Conservation (phyloP, 176 grass and related monocot species). For the Eleusine indica region DNA sequence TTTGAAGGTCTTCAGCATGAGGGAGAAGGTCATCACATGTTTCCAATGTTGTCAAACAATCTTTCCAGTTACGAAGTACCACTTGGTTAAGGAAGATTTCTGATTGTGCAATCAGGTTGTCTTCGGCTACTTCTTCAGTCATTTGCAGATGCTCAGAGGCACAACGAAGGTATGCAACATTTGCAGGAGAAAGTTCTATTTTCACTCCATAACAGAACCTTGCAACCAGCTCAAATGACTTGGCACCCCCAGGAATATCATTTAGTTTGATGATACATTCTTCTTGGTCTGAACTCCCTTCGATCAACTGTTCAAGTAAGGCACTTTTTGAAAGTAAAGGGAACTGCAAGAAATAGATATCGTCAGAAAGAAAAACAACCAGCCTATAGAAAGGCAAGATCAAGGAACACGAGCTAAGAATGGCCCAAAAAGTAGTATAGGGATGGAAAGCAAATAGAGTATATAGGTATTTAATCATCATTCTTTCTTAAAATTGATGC, state of each 20-base stretch:
- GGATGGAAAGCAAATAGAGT: neutral
- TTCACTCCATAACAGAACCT: slow-evolving; percentile 92
- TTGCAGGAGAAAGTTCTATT: slow-evolving; percentile 76
- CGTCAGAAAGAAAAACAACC: slow-evolving; percentile 16
- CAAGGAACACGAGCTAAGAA: neutral
- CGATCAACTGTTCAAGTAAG: slow-evolving; percentile 62
- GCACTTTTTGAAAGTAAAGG: slow-evolving; percentile 84
- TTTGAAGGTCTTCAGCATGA: slow-evolving; percentile 74
- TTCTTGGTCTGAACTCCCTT: slow-evolving; percentile 63
- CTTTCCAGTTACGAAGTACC: slow-evolving; percentile 82
- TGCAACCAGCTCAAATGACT: slow-evolving; percentile 88
- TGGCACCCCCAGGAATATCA: slow-evolving; percentile 71
- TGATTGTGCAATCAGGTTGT: slow-evolving; percentile 79
- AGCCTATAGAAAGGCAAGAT: slow-evolving; percentile 3
- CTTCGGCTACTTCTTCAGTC: slow-evolving; percentile 77
- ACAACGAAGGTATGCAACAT: slow-evolving; percentile 71
- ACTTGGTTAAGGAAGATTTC: slow-evolving; percentile 81
- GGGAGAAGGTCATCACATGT: slow-evolving; percentile 81
- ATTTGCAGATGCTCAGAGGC: slow-evolving; percentile 83
- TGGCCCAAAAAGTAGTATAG: neutral
- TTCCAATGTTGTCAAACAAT: slow-evolving; percentile 70
- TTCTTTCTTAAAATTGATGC: slow-evolving; percentile 11
- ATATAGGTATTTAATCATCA: neutral
- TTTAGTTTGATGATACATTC: slow-evolving; percentile 58
- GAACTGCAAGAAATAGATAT: slow-evolving; percentile 61